Percentiles rank a stretch among this genome's conserved stretches.
Conservation (phyloP, 805 yeast species). For the Sugiyamaella floridensis region DNA sequence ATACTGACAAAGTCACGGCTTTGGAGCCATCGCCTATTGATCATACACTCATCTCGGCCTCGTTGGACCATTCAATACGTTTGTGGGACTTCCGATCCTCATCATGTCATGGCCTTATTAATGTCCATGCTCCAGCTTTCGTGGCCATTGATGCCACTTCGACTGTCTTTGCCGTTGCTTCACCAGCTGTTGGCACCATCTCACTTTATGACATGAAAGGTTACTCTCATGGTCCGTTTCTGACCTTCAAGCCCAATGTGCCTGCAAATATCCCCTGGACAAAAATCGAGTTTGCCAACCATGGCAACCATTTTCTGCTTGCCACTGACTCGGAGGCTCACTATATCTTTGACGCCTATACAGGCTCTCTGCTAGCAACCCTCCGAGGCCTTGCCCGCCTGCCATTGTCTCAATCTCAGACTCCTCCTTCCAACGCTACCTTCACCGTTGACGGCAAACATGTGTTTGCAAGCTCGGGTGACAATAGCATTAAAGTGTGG, state of each 20-base stretch:
- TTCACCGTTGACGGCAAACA: slow-evolving; percentile 63
- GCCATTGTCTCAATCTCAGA: slow-evolving; percentile 33
- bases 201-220: slow-evolving; percentile 56
- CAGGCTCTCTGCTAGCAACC: slow-evolving; percentile 44
- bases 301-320: slow-evolving; percentile 58
- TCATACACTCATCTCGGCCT: slow-evolving; percentile 58
- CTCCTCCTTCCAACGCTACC: slow-evolving; percentile 51
- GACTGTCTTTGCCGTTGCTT: slow-evolving; percentile 65
- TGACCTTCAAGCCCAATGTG: slow-evolving; percentile 36
- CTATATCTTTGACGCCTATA: slow-evolving; percentile 62
- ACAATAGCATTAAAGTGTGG: slow-evolving; percentile 49
- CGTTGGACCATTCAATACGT: slow-evolving; percentile 73
- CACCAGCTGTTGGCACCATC: slow-evolving; percentile 38
- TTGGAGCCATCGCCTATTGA: slow-evolving; percentile 67
- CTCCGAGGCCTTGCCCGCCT: slow-evolving; percentile 45
- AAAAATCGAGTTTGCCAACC: slow-evolving; percentile 71
- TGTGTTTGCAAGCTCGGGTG: slow-evolving; percentile 54
- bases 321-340: slow-evolving; percentile 52
- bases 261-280: slow-evolving; percentile 39
- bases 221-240: slow-evolving; percentile 53
- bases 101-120: slow-evolving; percentile 42
- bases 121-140: slow-evolving; percentile 47
- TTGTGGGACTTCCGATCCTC: slow-evolving; percentile 74
- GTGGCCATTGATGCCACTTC: slow-evolving; percentile 83
- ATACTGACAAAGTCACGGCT: slow-evolving; percentile 64